Conservation (phyloP, 1,284 basidiomycete genomes). For the Taiwanofungus camphoratus region DNA sequence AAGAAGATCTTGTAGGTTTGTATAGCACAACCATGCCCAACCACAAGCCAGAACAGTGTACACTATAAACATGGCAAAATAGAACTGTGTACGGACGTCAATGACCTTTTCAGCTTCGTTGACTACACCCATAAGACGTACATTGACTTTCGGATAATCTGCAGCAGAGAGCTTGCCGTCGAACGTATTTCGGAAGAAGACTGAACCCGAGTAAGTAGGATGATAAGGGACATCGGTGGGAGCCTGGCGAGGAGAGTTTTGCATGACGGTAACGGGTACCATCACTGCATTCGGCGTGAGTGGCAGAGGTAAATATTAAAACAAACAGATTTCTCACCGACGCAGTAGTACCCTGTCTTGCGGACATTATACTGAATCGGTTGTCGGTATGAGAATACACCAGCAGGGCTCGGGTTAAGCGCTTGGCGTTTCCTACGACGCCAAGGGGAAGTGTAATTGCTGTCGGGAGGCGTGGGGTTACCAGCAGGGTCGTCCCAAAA, state of each 20-base stretch:
- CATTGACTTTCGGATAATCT: constrained; percentile 97
- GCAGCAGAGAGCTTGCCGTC: constrained; percentile 85
- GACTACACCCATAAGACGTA: constrained; percentile 50
- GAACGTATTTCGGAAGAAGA: constrained; percentile 88
- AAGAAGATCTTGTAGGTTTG: constrained; percentile 77
- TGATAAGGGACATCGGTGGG: constrained; percentile 57
- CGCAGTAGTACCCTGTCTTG: constrained; percentile 93
- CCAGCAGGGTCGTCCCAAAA: constrained; percentile 59
- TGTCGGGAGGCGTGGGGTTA: constrained; percentile 47
- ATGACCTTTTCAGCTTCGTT: too few relatives aligned
- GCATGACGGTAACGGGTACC: constrained; percentile 74
- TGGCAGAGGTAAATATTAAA: constrained; percentile 10
- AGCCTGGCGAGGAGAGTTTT: constrained; percentile 29
- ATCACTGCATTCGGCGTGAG: constrained; percentile 47
- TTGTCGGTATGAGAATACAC: constrained; percentile 46
- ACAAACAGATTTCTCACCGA: constrained; percentile 54
- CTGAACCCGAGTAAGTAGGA: constrained; percentile 76
- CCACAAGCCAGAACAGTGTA: constrained; percentile 64
- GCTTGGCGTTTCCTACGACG: constrained; percentile 24
- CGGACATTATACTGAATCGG: constrained; percentile 79
- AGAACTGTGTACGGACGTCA: constrained; percentile 82
- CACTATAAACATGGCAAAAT: constrained; percentile 75
- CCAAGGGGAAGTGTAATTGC: constrained; percentile 41
- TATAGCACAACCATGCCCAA: constrained; percentile 87
- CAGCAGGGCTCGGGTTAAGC: constrained; percentile 43